phyloP scores from a whole-genome alignment of 768 basidiomycete genomes.

The Rhodotorula toruloides region DNA sequence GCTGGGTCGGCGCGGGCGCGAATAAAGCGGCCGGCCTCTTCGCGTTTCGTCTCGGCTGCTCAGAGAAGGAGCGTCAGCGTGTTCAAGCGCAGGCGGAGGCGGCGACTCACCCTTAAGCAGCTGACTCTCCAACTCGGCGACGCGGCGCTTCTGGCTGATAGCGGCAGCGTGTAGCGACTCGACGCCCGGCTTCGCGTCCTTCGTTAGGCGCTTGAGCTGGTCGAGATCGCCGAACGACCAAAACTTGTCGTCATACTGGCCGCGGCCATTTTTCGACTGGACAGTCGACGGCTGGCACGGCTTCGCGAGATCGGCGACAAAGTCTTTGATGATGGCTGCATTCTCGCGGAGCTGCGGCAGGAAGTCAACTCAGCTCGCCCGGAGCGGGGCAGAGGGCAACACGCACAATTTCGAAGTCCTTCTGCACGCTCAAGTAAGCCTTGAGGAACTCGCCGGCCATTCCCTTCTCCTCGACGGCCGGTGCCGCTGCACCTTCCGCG shows the following conservation, averaged over 20 bases:
- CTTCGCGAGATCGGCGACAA: conserved; percentile 3
- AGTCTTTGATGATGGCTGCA: background rate
- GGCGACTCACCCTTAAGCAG: conserved; percentile 29
- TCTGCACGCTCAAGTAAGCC: conserved; percentile 31
- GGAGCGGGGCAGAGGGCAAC: no score
- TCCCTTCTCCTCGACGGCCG: conserved; percentile 37
- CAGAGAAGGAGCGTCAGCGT: background rate
- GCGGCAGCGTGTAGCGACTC: conserved; percentile 12
- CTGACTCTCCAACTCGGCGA: conserved; percentile 26
- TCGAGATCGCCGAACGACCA: conserved; percentile 36
- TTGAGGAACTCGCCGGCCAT: conserved; percentile 42
- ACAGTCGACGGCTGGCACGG: conserved; percentile 1
- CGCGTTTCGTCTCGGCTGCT: conserved; percentile 70
- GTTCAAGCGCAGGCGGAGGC: background rate
- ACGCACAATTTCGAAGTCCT: conserved; percentile 36
- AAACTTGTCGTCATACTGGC: conserved; percentile 5
- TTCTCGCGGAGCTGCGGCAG: conserved; percentile 21
- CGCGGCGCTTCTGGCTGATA: conserved; percentile 27
- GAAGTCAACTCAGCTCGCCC: background rate
- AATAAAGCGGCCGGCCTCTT: conserved; percentile 74
- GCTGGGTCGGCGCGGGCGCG: conserved; percentile 72
- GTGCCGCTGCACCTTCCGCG: background rate
- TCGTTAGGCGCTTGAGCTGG: conserved; percentile 16
- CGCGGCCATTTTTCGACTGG: background rate
- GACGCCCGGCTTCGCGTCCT: conserved; percentile 18